Evolutionary conservation across 2,329 filamentous ascomycete species (phyloP).

Genomic region (Emydomyces testavorans): DNA sequence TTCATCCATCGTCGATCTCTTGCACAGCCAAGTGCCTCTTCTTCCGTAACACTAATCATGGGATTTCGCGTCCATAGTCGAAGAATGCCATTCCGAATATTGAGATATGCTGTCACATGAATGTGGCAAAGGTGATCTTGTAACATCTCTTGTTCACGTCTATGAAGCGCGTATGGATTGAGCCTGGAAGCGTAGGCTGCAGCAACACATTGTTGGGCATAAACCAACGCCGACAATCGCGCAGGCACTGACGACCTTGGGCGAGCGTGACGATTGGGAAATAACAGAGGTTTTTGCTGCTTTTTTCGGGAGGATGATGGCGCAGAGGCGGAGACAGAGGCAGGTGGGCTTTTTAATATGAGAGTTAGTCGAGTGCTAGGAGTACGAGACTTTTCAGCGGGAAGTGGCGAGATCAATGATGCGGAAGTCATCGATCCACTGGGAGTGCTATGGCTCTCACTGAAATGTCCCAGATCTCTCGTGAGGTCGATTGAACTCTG

Average conservation of each 20-base stretch:
- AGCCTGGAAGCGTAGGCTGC: constrained; percentile 82
- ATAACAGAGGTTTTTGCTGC: constrained; percentile 16
- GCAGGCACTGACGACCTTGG: constrained; percentile 76
- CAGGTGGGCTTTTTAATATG: constrained; percentile 14
- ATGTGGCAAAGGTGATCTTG: constrained; percentile 70
- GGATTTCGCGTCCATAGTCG: constrained; percentile 83
- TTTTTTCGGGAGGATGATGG: constrained; percentile 8
- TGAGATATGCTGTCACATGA: constrained; percentile 90
- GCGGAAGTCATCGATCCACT: constrained; percentile 24
- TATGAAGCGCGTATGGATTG: constrained; percentile 78
- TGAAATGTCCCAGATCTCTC: constrained; percentile 14
- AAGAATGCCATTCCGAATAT: constrained; percentile 88
- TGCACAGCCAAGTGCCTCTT: constrained; percentile 83
- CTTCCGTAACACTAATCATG: constrained; percentile 63
- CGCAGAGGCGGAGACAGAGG: not conserved
- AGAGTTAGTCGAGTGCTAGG: constrained; percentile 13
- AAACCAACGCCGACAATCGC: constrained; percentile 59
- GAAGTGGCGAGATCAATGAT: constrained; percentile 20
- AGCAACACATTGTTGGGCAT: constrained; percentile 81
- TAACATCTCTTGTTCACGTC: constrained; percentile 69
- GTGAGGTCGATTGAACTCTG: constrained; percentile 17
- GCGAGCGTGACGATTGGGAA: constrained; percentile 40
- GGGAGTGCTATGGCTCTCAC: constrained; percentile 22
- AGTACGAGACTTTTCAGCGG: constrained; percentile 17
- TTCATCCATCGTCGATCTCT: constrained; percentile 81